These are phyloP conservation scores for Diaporthe sp. DNA, from an alignment of 2,329 filamentous ascomycete species.

Conservation along the genomic window DNA sequence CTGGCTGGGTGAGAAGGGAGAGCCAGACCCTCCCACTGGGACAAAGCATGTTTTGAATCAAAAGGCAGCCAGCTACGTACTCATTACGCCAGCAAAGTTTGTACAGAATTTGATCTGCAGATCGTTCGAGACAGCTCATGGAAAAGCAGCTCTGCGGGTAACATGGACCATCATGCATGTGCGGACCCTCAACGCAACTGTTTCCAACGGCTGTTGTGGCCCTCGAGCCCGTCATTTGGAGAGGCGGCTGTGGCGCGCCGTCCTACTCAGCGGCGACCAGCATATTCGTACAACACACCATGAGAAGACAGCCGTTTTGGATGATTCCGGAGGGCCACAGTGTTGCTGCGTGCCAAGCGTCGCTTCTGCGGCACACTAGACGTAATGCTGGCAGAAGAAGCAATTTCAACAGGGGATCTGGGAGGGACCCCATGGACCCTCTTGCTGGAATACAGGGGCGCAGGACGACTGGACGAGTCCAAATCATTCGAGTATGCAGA, in stretches of 20 bases:
- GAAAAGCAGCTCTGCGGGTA: conserved; percentile 14
- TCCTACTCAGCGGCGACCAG: neutral
- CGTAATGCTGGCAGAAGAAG: conserved; percentile 13
- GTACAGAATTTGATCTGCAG: conserved; percentile 2
- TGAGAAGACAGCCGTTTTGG: neutral
- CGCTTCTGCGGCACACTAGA: neutral
- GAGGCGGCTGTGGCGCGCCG: neutral
- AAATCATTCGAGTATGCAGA: conserved; percentile 9
- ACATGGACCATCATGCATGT: conserved; percentile 1
- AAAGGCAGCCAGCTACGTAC: conserved; percentile 3
- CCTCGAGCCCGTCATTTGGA: neutral
- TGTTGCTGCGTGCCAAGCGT: conserved; percentile 1
- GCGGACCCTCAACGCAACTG: neutral
- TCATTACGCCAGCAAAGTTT: neutral
- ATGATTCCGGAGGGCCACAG: neutral
- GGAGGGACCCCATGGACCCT: neutral
- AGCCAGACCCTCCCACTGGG: neutral
- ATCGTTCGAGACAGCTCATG: conserved; percentile 15
- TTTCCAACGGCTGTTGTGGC: conserved; percentile 23
- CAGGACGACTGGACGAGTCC: neutral
- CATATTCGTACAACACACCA: conserved; percentile 20
- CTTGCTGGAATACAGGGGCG: neutral
- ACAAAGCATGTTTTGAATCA: conserved; percentile 34
- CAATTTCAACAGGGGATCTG: neutral
- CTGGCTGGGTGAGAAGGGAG: conserved; percentile 7